phyloP scores from a whole-genome alignment of 345 rosid species.

The Hypericum androsaemum region DNA sequence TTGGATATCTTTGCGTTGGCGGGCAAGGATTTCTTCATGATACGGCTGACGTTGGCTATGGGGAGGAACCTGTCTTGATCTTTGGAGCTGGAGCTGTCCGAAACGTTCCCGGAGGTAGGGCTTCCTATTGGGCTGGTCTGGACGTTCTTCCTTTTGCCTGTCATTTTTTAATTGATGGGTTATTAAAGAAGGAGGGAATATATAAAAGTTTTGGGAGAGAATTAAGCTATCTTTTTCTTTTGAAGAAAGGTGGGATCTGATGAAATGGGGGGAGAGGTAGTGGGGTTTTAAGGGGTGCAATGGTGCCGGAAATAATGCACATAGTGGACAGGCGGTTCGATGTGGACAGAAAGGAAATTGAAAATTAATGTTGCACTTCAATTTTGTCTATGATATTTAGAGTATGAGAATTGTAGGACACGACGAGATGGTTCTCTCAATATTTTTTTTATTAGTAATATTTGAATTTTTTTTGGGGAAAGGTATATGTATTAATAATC shows the following conservation, averaged over 20 bases:
- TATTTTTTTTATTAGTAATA: no score
- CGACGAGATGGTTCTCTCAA: no score
- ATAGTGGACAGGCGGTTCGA: slow-evolving; percentile 29
- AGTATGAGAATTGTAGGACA: no score
- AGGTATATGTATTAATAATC: no score
- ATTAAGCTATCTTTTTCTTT: no score
- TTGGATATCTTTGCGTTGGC: slow-evolving; percentile 23
- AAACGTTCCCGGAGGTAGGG: slow-evolving; percentile 30
- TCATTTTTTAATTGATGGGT: slow-evolving; percentile 13
- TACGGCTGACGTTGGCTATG: slow-evolving; percentile 21
- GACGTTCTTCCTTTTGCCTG: slow-evolving; percentile 19
- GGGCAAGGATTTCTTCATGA: slow-evolving; percentile 21
- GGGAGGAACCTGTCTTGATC: slow-evolving; percentile 15
- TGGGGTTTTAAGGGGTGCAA: slow-evolving; percentile 11
- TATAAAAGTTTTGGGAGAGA: not conserved
- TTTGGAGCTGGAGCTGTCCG: slow-evolving; percentile 21
- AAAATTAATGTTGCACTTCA: no score
- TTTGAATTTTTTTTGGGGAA: no score
- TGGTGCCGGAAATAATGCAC: not conserved
- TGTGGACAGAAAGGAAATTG: slow-evolving; percentile 24
- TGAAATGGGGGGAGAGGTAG: not conserved
- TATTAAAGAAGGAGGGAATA: not conserved
- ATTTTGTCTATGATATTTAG: no score
- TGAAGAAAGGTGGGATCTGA: slow-evolving; percentile 14
- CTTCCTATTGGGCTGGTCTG: slow-evolving; percentile 33